phyloP scores from a whole-genome alignment of 176 grass and related monocot species.

The Eragrostis curvula region DNA sequence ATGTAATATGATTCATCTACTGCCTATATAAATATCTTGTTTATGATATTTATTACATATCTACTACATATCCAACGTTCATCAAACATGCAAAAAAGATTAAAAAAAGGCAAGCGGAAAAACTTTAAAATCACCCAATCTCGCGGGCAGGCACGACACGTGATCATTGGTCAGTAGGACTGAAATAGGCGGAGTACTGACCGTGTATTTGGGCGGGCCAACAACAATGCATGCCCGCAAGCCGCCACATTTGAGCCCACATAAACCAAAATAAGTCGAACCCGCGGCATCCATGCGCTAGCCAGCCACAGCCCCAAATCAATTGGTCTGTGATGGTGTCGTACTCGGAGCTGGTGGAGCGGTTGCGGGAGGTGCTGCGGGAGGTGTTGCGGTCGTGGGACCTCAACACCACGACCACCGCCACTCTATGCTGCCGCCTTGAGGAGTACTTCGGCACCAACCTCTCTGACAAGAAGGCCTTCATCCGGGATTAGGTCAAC shows the following conservation, averaged over 20 bases:
- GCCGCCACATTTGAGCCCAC: conserved; percentile 46
- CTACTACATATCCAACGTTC: background rate
- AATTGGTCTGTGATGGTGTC: conserved; percentile 78
- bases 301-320: conserved; percentile 30
- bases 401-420: conserved; percentile 87
- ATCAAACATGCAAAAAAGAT: background rate
- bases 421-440: conserved; percentile 76
- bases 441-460: conserved; percentile 91
- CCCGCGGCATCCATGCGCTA: conserved; percentile 40
- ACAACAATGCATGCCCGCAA: background rate
- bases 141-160: conserved; percentile 1
- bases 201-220: conserved; percentile 43
- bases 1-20: no score
- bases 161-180: conserved; percentile 4
- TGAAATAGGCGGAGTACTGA: no score
- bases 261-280: conserved; percentile 49
- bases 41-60: no score
- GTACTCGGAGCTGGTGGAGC: conserved; percentile 82
- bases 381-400: conserved; percentile 85
- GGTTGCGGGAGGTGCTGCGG: no score
- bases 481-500: conserved; percentile 94
- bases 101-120: background rate
- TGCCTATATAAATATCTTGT: no score
- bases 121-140: no score
- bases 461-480: conserved; percentile 90